phyloP scores from a whole-genome alignment of 2,329 filamentous ascomycete genomes.

The Clonostachys sp. region DNA sequence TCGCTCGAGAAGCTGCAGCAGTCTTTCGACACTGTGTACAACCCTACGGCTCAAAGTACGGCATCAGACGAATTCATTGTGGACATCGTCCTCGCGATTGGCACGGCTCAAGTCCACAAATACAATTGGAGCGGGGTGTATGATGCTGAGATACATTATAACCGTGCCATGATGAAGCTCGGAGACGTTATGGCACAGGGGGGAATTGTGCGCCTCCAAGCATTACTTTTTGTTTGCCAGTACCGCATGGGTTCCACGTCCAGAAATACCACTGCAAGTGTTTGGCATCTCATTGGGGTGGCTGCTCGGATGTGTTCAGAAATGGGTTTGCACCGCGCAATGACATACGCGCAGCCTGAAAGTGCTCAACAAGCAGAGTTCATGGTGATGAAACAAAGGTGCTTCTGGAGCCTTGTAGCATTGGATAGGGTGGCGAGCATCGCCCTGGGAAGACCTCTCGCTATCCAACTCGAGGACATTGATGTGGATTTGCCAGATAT shows the following conservation, averaged over 20 bases:
- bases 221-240: constrained; percentile 34
- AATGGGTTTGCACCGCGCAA: constrained; percentile 31
- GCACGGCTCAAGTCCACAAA: constrained; percentile 33
- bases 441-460: constrained; percentile 31
- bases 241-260: constrained; percentile 33
- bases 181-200: constrained; percentile 26
- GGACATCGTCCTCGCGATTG: constrained; percentile 37
- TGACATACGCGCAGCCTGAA: constrained; percentile 17
- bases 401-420: constrained; percentile 36
- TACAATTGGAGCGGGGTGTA: constrained; percentile 36
- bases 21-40: constrained; percentile 20
- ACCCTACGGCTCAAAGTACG: constrained; percentile 7
- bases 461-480: constrained; percentile 32
- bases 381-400: constrained; percentile 26
- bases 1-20: constrained; percentile 17
- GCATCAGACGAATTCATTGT: constrained; percentile 24
- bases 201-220: constrained; percentile 29
- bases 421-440: constrained; percentile 29
- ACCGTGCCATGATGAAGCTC: constrained; percentile 27
- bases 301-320: constrained; percentile 33
- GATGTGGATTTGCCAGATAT: constrained; percentile 25
- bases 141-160: constrained; percentile 33
- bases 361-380: constrained; percentile 7
- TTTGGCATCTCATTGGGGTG: constrained; percentile 38
- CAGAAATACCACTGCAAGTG: constrained; percentile 27